Conservation (phyloP, 352 stramenopile species). For the Globisporangium echinulatum region DNA sequence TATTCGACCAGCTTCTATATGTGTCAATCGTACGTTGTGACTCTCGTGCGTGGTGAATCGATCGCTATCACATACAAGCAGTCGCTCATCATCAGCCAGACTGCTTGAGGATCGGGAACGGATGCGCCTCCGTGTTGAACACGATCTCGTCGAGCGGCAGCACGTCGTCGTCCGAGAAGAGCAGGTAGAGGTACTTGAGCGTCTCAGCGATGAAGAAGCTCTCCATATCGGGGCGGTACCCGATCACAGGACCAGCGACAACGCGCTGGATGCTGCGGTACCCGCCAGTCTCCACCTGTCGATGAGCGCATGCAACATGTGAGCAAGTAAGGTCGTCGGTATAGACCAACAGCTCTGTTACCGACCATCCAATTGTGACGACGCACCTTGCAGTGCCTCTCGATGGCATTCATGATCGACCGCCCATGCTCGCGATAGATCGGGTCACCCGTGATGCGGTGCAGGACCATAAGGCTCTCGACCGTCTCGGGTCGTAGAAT, state of each 20-base stretch:
- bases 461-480: slow-evolving; percentile 87
- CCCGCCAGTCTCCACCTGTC: slow-evolving; percentile 37
- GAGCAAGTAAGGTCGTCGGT: too few relatives aligned
- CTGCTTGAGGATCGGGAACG: slow-evolving; percentile 40
- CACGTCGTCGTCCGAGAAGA: slow-evolving; percentile 74
- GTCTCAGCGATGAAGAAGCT: slow-evolving; percentile 91
- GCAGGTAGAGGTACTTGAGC: slow-evolving; percentile 90
- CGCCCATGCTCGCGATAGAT: slow-evolving; percentile 77
- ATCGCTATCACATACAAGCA: too few relatives aligned
- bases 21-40: too few relatives aligned
- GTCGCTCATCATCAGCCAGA: too few relatives aligned
- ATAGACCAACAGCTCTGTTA: too few relatives aligned
- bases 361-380: too few relatives aligned
- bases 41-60: too few relatives aligned
- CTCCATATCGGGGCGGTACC: slow-evolving; percentile 53
- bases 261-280: slow-evolving; percentile 69
- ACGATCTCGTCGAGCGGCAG: slow-evolving; percentile 69
- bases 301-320: too few relatives aligned
- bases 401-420: slow-evolving; percentile 71
- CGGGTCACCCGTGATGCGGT: slow-evolving; percentile 77
- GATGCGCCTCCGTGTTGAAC: slow-evolving; percentile 85
- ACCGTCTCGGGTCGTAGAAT: slow-evolving; percentile 82
- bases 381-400: slow-evolving; percentile 56
- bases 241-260: slow-evolving; percentile 18
- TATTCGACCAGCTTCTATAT: too few relatives aligned